Conservation (phyloP, 371 early-diverging fungal species). For the Fennellomyces sp. region DNA sequence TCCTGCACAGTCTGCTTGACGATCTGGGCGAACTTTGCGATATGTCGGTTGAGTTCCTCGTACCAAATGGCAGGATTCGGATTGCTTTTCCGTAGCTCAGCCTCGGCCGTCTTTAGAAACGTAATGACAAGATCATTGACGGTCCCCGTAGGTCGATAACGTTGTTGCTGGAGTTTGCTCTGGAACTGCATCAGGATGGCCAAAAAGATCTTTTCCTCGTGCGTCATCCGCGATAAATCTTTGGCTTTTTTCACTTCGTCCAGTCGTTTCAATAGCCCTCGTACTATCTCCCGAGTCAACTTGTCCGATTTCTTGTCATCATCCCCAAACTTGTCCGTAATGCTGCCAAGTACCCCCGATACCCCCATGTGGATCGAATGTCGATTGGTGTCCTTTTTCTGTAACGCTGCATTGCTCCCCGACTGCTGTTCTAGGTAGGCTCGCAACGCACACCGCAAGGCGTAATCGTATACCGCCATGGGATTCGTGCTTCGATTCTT, state of each 20-base stretch:
- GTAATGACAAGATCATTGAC: constrained; percentile 39
- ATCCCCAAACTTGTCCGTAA: constrained; percentile 38
- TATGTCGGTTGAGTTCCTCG: constrained; percentile 33
- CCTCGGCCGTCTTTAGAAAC: constrained; percentile 38
- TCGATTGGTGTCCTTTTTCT: constrained; percentile 12
- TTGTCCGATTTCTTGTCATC: constrained; percentile 36
- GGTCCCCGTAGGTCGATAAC: constrained; percentile 34
- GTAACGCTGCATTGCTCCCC: neutral
- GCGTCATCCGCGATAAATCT: constrained; percentile 15
- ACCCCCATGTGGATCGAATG: constrained; percentile 21
- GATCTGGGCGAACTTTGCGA: constrained; percentile 36
- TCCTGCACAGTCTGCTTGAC: constrained; percentile 44
- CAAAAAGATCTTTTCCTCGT: constrained; percentile 28
- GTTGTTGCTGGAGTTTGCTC: constrained; percentile 29
- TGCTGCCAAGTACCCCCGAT: constrained; percentile 22
- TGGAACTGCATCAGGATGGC: constrained; percentile 25
- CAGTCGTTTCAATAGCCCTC: constrained; percentile 28
- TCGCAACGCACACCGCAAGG: constrained; percentile 35
- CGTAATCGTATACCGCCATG: constrained; percentile 26
- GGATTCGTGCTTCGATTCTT: constrained; percentile 19
- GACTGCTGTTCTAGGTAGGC: constrained; percentile 23
- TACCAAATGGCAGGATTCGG: constrained; percentile 26
- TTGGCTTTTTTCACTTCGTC: constrained; percentile 37
- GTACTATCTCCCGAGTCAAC: constrained; percentile 41
- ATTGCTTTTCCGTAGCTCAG: constrained; percentile 23